Conservation (phyloP, 164 flowering plant genomes). For the Vitis rotundifolia region DNA sequence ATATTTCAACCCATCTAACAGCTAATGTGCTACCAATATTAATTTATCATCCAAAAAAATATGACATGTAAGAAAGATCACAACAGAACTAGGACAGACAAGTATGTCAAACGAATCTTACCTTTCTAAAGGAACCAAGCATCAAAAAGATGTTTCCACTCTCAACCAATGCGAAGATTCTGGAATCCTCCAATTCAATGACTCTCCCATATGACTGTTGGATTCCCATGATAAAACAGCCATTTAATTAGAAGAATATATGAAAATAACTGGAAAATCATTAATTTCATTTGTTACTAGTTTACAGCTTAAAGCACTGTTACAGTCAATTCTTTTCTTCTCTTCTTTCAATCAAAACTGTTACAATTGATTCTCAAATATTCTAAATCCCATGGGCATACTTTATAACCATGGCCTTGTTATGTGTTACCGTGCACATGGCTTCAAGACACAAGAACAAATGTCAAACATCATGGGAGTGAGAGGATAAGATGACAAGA, state of each 20-base stretch:
- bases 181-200: constrained; percentile 73
- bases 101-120: constrained; percentile 22
- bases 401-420: too few relatives aligned
- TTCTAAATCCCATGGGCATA: too few relatives aligned
- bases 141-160: constrained; percentile 80
- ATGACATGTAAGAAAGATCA: not conserved
- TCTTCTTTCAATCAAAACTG: too few relatives aligned
- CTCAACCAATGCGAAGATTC: constrained; percentile 74
- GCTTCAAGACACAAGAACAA: too few relatives aligned
- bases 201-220: constrained; percentile 92
- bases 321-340: too few relatives aligned
- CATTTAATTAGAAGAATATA: not conserved
- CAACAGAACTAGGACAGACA: not conserved
- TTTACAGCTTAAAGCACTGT: not conserved
- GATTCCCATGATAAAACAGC: constrained; percentile 5
- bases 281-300: not conserved
- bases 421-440: too few relatives aligned
- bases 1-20: too few relatives aligned
- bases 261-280: not conserved
- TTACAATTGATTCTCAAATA: too few relatives aligned
- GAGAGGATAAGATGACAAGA: too few relatives aligned
- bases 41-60: not conserved
- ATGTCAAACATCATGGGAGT: too few relatives aligned
- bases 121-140: constrained; percentile 84
- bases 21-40: too few relatives aligned